Percentiles rank a stretch among this genome's conserved stretches.
These are phyloP conservation scores for Xylariaceae sp. DNA, from an alignment of 2,329 filamentous ascomycete genomes.

Conservation along the genomic window DNA sequence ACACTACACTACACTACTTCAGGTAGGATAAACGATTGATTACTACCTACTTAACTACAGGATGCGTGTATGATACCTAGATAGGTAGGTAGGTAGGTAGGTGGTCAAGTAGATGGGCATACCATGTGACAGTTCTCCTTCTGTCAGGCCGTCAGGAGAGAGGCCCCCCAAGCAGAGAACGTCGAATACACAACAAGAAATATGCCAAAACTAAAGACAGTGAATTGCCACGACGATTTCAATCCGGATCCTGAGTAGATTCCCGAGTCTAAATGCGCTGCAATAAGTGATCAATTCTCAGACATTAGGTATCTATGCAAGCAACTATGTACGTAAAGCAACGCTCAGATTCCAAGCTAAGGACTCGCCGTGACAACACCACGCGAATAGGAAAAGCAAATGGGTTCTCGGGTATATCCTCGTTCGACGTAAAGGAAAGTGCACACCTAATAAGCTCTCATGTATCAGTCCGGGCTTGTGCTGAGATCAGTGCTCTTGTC, in stretches of 20 bases:
- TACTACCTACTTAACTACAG: too few species aligned
- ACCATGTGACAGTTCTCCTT: too few species aligned
- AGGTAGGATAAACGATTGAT: too few species aligned
- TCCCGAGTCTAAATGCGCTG: not conserved
- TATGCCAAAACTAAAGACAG: too few species aligned
- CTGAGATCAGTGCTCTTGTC: constrained; percentile 17
- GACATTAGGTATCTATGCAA: not conserved
- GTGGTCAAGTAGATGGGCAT: too few species aligned
- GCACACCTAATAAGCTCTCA: not conserved
- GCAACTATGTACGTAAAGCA: constrained; percentile 1
- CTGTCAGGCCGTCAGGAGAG: too few species aligned
- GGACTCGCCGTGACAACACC: not conserved
- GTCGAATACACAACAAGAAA: too few species aligned
- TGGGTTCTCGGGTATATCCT: constrained; percentile 4
- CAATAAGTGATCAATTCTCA: not conserved
- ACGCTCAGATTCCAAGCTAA: not conserved
- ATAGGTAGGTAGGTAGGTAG: too few species aligned
- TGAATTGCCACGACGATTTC: not conserved
- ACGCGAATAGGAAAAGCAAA: not conserved
- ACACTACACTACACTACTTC: too few species aligned
- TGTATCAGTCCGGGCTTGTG: constrained; percentile 10
- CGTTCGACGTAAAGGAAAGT: not conserved
- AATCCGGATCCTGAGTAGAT: not conserved
- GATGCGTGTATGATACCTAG: too few species aligned
- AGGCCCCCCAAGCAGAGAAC: too few species aligned